Base-by-base conservation (phyloP, 805 yeast genomes). In the Candida corydali region DNA sequence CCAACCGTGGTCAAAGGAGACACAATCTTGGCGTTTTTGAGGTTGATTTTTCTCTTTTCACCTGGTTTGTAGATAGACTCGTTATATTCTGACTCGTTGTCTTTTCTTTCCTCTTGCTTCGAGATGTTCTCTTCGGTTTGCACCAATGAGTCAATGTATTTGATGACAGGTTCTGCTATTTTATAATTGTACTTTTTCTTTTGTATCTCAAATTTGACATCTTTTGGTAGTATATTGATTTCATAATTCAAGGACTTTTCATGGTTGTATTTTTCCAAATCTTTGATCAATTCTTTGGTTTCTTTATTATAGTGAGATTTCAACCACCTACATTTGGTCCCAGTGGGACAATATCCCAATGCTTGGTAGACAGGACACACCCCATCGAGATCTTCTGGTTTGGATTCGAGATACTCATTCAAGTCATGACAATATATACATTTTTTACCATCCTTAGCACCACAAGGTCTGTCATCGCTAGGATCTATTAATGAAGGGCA, bases 1-100 rank as follows among this genome's bases (percentile, higher is more conserved):
- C 99, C 99, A 5, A 93, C 98, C 0, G 99, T 93, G 23, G 99
- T 94, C 44, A 93, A 72, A 1, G 99, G 99, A 2, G 97, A 86
- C 6, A 93, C 81, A 41, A 93, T 87, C 60, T 88, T 88, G 46
- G 91, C 91, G 31, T 77, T 68, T 24, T 67, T 64, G 36, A 85
- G 71, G 52, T 88, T 67, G 32, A 93, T 54, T 39, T 63, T 71
- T 57, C 82, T 85, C 76, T 93, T 93, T 58, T 93, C 98, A n/a
- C 73, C 65, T 0, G 86, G 71, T 50, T 76, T 78, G 60, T 82
- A 78, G 14, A 88, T 82, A 1, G 95, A 74, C 54, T 91, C 97
- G 37, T 76, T 65, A 52, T 79, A 91, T n/a, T 67, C 62, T 12
- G 73, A 63, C 26, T 61, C 62, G 37, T 63, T 62, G 27, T 62